These are phyloP conservation scores for Solanum megistacrolobum DNA, from an alignment of 257 asterid genomes.

Conservation along the genomic window DNA sequence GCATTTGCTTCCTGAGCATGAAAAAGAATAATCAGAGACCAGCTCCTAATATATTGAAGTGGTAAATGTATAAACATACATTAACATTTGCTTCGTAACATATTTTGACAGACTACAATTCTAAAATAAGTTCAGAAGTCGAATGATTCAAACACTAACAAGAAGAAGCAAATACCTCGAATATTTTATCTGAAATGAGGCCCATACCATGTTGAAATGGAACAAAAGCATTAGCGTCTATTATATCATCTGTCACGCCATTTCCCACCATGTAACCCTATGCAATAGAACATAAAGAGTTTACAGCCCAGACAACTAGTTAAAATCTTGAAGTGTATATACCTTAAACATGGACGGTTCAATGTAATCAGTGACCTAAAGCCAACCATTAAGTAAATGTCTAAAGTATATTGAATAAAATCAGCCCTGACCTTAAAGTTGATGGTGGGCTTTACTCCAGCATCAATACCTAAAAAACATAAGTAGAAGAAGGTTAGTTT, in stretches of 20 bases:
- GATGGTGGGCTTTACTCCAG: slow-evolving; percentile 51
- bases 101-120: not conserved
- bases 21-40: slow-evolving; percentile 10
- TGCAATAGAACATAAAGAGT: not conserved
- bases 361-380: no score
- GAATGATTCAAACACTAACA: not conserved
- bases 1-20: slow-evolving; percentile 43
- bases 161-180: slow-evolving; percentile 35
- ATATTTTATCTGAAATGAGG: slow-evolving; percentile 72
- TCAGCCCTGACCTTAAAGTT: slow-evolving; percentile 50
- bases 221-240: slow-evolving; percentile 84
- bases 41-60: not conserved
- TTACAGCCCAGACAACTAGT: not conserved
- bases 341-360: slow-evolving; percentile 25
- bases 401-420: no score
- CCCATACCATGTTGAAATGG: slow-evolving; percentile 98
- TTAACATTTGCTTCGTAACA: not conserved
- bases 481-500: not conserved
- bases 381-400: no score
- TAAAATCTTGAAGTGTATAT: slow-evolving; percentile 8
- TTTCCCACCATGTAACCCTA: slow-evolving; percentile 99
- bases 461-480: slow-evolving; percentile 54
- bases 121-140: not conserved
- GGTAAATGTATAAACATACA: not conserved
- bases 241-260: slow-evolving; percentile 65